These are phyloP conservation scores for Sphenostylis stenocarpa DNA, from an alignment of 306 rosid genomes.

Conservation along the genomic window DNA sequence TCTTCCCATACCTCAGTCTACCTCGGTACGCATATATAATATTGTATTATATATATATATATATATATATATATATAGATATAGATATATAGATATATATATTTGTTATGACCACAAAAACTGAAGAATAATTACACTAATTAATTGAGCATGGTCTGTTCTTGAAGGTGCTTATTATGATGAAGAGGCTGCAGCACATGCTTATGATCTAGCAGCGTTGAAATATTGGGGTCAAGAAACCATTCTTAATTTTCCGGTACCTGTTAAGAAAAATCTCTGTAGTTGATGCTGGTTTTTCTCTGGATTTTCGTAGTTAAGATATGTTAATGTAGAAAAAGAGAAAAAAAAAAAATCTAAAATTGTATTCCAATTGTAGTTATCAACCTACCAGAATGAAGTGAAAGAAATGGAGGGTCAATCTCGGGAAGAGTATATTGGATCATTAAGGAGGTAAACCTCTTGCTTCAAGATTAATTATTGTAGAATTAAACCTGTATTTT, in stretches of 20 bases:
- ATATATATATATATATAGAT: too few species aligned
- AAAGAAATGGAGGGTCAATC: conserved; percentile 81
- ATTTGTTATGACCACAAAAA: not conserved
- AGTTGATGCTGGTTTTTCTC: not conserved
- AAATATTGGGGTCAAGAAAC: conserved; percentile 94
- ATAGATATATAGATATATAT: too few species aligned
- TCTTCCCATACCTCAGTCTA: conserved; percentile 50
- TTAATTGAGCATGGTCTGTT: not conserved
- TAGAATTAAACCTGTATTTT: not conserved
- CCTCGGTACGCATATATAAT: conserved; percentile 55
- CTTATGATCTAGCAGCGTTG: conserved; percentile 94
- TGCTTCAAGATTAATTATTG: not conserved
- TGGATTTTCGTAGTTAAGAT: not conserved
- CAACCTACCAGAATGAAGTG: conserved; percentile 61
- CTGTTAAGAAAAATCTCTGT: too few species aligned
- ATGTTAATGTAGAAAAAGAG: not conserved
- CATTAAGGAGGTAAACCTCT: conserved; percentile 68
- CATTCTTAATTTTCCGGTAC: conserved; percentile 76
- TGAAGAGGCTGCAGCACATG: conserved; percentile 93
- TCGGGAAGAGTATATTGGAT: conserved; percentile 90
- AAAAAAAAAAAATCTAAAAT: not conserved
- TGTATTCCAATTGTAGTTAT: conserved; percentile 40
- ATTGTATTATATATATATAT: too few species aligned
- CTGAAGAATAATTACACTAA: not conserved
- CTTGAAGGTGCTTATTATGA: conserved; percentile 84